phyloP scores from a whole-genome alignment of 1,139 yeast species.

The Debaryomyces sp. region DNA sequence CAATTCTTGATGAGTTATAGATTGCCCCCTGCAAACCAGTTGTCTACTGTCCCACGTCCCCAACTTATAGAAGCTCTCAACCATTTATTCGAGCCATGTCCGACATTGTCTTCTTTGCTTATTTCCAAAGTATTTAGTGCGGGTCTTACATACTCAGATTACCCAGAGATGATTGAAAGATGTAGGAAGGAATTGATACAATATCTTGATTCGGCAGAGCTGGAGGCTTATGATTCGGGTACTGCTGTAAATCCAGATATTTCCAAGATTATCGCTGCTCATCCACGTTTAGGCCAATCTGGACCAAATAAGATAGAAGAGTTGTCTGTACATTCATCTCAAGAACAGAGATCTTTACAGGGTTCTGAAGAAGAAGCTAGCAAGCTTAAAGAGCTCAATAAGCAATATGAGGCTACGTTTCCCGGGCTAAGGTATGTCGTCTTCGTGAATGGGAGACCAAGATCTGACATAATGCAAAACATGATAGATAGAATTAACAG shows the following conservation, averaged over 20 bases:
- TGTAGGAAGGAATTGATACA: constrained; percentile 41
- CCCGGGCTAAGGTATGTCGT: constrained; percentile 91
- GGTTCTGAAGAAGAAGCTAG: constrained; percentile 52
- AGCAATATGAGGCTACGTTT: constrained; percentile 63
- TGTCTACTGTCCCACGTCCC: constrained; percentile 18
- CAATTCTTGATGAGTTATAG: constrained; percentile 13
- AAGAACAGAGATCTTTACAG: constrained; percentile 70
- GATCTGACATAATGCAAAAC: constrained; percentile 64
- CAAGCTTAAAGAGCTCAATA: constrained; percentile 60
- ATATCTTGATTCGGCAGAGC: constrained; percentile 29
- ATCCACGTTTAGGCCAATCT: constrained; percentile 83
- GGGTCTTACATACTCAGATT: constrained; percentile 25
- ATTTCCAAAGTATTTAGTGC: constrained; percentile 32
- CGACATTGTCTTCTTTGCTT: constrained; percentile 48
- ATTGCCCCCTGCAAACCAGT: constrained; percentile 26
- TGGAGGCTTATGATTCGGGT: constrained; percentile 19
- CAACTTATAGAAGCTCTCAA: constrained; percentile 43
- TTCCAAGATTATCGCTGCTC: constrained; percentile 71
- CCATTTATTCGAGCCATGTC: constrained; percentile 70
- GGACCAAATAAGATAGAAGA: constrained; percentile 34
- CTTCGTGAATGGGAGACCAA: constrained; percentile 80
- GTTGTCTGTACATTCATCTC: constrained; percentile 65
- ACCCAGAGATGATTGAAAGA: constrained; percentile 54
- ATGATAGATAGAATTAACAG: constrained; percentile 65
- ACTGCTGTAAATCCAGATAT: constrained; percentile 32